These are phyloP conservation scores for Eremomyces bilateralis DNA, from an alignment of 495 filamentous ascomycete species.

Conservation along the genomic window DNA sequence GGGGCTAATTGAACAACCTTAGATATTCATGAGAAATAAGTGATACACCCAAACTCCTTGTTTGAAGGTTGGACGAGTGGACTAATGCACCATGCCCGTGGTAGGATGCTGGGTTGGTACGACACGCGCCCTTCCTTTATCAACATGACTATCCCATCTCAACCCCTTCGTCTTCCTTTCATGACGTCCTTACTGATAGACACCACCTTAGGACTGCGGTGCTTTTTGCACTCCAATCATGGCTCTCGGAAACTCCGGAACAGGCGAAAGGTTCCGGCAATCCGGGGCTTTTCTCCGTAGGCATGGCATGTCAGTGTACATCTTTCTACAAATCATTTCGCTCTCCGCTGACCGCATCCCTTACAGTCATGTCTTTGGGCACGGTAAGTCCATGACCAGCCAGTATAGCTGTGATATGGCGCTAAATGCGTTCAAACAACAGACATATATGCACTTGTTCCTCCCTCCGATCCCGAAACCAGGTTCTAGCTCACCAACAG, in stretches of 20 bases:
- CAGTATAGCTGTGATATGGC: background rate
- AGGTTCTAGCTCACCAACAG: constrained; percentile 22
- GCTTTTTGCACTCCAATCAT: constrained; percentile 62
- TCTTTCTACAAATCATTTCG: background rate
- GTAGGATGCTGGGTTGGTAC: constrained; percentile 2
- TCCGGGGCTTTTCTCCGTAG: constrained; percentile 65
- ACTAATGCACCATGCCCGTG: constrained; percentile 1
- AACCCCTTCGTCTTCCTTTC: too few species aligned
- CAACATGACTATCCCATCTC: too few species aligned
- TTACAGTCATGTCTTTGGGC: constrained; percentile 50
- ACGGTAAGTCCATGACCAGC: constrained; percentile 33
- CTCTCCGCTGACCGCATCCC: background rate
- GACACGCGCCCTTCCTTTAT: too few species aligned
- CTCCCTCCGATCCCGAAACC: constrained; percentile 34
- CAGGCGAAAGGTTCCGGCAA: constrained; percentile 41
- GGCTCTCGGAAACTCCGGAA: constrained; percentile 68
- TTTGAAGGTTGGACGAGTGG: too few species aligned
- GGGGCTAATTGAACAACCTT: constrained; percentile 7
- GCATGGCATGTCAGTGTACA: constrained; percentile 54
- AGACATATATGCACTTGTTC: constrained; percentile 73
- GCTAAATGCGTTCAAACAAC: constrained; percentile 3
- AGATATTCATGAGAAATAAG: constrained; percentile 82
- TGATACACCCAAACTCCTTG: too few species aligned
- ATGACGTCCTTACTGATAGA: constrained; percentile 3
- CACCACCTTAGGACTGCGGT: constrained; percentile 48